Conservation (phyloP, 257 asterid species). For the Linderniella brevidens region DNA sequence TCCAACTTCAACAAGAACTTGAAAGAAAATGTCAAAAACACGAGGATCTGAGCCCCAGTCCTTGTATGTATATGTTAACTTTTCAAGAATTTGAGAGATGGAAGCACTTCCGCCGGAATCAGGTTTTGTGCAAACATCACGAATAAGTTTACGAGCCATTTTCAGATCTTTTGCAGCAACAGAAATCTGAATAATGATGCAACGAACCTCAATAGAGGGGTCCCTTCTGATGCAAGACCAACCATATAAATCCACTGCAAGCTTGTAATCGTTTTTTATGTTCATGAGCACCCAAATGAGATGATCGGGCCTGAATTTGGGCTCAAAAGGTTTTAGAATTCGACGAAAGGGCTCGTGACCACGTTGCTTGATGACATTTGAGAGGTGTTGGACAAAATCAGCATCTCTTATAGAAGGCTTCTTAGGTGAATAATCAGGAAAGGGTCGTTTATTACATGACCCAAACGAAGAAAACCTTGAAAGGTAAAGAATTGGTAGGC, state of each 20-base stretch:
- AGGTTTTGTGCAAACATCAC: constrained; percentile 36
- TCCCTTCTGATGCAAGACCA: constrained; percentile 63
- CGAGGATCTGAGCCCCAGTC: constrained; percentile 77
- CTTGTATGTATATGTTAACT: constrained; percentile 64
- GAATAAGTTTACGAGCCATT: constrained; percentile 27
- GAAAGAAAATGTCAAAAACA: constrained; percentile 73
- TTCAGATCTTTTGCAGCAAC: constrained; percentile 39
- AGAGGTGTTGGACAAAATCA: constrained; percentile 47
- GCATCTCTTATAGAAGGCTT: constrained; percentile 61
- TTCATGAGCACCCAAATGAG: constrained; percentile 83
- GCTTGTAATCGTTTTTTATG: constrained; percentile 44
- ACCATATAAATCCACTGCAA: constrained; percentile 48
- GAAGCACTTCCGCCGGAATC: constrained; percentile 19
- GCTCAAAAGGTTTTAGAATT: constrained; percentile 48
- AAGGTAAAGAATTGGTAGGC: no score
- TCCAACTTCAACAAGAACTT: constrained; percentile 47
- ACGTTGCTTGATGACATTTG: constrained; percentile 64
- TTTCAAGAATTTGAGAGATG: constrained; percentile 46
- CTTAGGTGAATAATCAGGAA: constrained; percentile 77
- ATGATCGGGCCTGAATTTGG: constrained; percentile 63
- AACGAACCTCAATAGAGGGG: constrained; percentile 74
- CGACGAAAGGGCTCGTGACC: constrained; percentile 38
- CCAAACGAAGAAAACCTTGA: constrained; percentile 22
- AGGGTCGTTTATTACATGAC: constrained; percentile 29
- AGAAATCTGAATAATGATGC: constrained; percentile 65